Percentiles rank a stretch among this genome's conserved stretches.
Conservation (phyloP, 495 filamentous ascomycete species). For the Penicillium egyptiacum region DNA sequence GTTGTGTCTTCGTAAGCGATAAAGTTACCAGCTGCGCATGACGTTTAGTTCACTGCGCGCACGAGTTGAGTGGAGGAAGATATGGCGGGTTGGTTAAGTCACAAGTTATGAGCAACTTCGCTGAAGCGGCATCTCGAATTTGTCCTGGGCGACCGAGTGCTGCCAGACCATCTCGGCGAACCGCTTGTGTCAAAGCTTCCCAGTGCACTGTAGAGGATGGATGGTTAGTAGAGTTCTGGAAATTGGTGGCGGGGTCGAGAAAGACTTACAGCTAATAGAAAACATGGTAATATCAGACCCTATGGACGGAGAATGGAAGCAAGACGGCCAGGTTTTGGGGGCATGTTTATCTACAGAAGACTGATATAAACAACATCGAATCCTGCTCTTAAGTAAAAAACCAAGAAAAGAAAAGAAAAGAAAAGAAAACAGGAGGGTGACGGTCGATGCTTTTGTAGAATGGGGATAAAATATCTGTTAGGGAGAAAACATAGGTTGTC, state of each 20-base stretch:
- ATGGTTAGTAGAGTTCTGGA: conserved; percentile 8
- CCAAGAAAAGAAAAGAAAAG: no score
- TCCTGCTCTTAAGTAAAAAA: no score
- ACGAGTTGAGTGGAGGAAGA: not conserved
- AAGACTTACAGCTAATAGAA: conserved; percentile 20
- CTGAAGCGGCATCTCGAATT: conserved; percentile 25
- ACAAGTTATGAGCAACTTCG: conserved; percentile 26
- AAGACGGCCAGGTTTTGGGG: conserved; percentile 16
- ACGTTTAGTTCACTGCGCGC: conserved; percentile 6
- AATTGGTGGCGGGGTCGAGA: not conserved
- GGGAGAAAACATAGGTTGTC: no score
- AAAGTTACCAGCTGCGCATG: conserved; percentile 24
- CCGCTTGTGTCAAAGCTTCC: conserved; percentile 20
- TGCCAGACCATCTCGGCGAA: conserved; percentile 24
- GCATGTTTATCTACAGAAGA: not conserved
- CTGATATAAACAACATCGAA: no score
- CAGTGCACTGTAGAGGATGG: conserved; percentile 20
- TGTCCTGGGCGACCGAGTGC: conserved; percentile 14
- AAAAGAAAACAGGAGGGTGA: no score
- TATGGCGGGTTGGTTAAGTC: conserved; percentile 1
- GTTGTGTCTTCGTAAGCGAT: conserved; percentile 44
- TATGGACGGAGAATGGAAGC: conserved; percentile 19
- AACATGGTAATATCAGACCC: conserved; percentile 25
- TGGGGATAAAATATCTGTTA: no score
- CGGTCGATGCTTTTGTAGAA: no score